Percentiles rank a stretch among this genome's conserved stretches.
These are phyloP conservation scores for Pichia ethanolica DNA, from an alignment of 805 yeast genomes.

Conservation along the genomic window DNA sequence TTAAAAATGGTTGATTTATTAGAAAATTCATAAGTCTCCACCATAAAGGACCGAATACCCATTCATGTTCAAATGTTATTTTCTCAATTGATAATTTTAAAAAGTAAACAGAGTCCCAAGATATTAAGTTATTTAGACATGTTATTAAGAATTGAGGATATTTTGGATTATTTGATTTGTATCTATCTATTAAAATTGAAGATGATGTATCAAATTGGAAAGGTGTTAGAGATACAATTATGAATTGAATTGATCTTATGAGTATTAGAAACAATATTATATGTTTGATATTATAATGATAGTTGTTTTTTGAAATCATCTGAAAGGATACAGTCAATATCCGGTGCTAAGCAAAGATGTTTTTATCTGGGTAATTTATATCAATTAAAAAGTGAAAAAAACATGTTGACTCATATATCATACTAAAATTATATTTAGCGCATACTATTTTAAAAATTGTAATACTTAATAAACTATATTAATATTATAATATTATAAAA, in stretches of 20 bases:
- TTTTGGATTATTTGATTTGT: slow-evolving; percentile 5
- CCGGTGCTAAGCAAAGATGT: too few relatives aligned
- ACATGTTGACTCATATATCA: too few relatives aligned
- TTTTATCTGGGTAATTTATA: too few relatives aligned
- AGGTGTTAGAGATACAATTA: slow-evolving; percentile 34
- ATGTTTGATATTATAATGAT: not conserved
- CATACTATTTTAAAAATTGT: too few relatives aligned
- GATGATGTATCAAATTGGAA: slow-evolving; percentile 45
- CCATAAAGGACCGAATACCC: slow-evolving; percentile 83
- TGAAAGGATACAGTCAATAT: too few relatives aligned
- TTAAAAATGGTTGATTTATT: not conserved
- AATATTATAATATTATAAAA: too few relatives aligned
- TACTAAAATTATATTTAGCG: too few relatives aligned
- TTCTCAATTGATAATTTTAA: slow-evolving; percentile 45
- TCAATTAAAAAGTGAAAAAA: too few relatives aligned
- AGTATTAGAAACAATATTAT: not conserved
- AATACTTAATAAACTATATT: too few relatives aligned
- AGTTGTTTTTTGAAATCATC: not conserved
- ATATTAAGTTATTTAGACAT: slow-evolving; percentile 46
- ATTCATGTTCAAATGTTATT: slow-evolving; percentile 74
- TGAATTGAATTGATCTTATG: slow-evolving; percentile 29
- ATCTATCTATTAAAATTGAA: slow-evolving; percentile 26
- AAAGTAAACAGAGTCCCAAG: slow-evolving; percentile 87
- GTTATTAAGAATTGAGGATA: slow-evolving; percentile 7
- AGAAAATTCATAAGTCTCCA: slow-evolving; percentile 32